Evolutionary conservation across 2,329 filamentous ascomycete species (phyloP).

Genomic region (Xylariales sp.): DNA sequence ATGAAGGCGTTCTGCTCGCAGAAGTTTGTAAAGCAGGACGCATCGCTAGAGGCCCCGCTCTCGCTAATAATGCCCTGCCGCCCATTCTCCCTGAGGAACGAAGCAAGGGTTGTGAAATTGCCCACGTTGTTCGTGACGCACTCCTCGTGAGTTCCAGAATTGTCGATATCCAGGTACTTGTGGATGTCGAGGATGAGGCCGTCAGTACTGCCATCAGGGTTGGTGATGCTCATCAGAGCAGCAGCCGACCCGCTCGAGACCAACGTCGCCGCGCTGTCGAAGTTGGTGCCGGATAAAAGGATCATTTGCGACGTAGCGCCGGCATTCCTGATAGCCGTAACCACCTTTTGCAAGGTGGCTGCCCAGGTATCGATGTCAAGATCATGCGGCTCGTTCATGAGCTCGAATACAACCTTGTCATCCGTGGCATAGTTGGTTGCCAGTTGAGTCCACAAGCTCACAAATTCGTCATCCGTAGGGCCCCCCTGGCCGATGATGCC

Average conservation of each 20-base stretch:
- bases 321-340: conserved; percentile 60
- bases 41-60: conserved; percentile 42
- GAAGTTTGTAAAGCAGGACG: conserved; percentile 37
- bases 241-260: conserved; percentile 45
- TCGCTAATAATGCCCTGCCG: conserved; percentile 48
- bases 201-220: conserved; percentile 53
- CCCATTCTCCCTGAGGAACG: conserved; percentile 41
- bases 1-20: conserved; percentile 43
- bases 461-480: conserved; percentile 54
- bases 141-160: conserved; percentile 45
- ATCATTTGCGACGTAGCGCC: conserved; percentile 62
- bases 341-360: conserved; percentile 54
- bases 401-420: conserved; percentile 54
- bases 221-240: conserved; percentile 48
- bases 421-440: conserved; percentile 54
- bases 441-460: conserved; percentile 51
- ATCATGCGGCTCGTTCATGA: conserved; percentile 69
- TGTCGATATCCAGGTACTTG: conserved; percentile 56
- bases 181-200: conserved; percentile 57
- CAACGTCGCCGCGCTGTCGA: conserved; percentile 44
- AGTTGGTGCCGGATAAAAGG: conserved; percentile 60
- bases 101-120: conserved; percentile 41
- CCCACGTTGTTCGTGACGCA: conserved; percentile 51
- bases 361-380: conserved; percentile 55
- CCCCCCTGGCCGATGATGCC: conserved; percentile 62